Evolutionary conservation across 2,329 filamentous ascomycete genomes (phyloP).

Genomic region (Apiospora malaysiana): DNA sequence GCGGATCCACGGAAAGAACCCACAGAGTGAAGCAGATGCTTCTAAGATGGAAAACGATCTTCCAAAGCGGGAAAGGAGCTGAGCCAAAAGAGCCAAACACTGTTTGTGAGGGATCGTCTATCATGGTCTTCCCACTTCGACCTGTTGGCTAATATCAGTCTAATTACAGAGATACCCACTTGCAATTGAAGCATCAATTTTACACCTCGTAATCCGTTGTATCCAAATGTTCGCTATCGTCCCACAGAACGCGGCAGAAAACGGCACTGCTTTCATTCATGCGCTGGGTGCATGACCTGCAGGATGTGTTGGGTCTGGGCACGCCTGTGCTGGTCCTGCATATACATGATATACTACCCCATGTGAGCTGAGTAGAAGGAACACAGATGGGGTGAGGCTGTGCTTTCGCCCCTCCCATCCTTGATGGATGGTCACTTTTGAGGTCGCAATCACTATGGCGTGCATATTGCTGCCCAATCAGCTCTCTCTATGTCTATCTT

Average conservation of each 20-base stretch:
- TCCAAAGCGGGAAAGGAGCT: neutral
- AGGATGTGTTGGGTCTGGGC: neutral
- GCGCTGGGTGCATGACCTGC: neutral
- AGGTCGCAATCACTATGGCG: conserved; percentile 6
- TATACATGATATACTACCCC: neutral
- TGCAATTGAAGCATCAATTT: conserved; percentile 16
- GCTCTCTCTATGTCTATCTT: neutral
- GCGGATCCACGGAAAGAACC: neutral
- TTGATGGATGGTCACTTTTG: neutral
- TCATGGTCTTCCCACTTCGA: neutral
- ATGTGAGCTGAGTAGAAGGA: conserved; percentile 17
- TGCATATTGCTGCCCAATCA: conserved; percentile 2
- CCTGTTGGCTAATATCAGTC: conserved; percentile 13
- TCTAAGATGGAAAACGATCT: neutral
- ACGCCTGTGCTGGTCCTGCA: neutral
- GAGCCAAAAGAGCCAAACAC: conserved; percentile 7
- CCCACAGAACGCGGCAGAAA: neutral
- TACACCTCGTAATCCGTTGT: conserved; percentile 3
- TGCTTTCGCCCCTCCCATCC: conserved; percentile 8
- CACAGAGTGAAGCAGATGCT: neutral
- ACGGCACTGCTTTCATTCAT: neutral
- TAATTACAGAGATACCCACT: conserved; percentile 18
- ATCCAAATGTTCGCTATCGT: neutral
- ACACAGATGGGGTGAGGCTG: conserved; percentile 1
- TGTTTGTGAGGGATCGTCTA: conserved; percentile 6